These are phyloP conservation scores for Cantharellus cinnabarinus DNA, from an alignment of 768 basidiomycete species.

Conservation along the genomic window DNA sequence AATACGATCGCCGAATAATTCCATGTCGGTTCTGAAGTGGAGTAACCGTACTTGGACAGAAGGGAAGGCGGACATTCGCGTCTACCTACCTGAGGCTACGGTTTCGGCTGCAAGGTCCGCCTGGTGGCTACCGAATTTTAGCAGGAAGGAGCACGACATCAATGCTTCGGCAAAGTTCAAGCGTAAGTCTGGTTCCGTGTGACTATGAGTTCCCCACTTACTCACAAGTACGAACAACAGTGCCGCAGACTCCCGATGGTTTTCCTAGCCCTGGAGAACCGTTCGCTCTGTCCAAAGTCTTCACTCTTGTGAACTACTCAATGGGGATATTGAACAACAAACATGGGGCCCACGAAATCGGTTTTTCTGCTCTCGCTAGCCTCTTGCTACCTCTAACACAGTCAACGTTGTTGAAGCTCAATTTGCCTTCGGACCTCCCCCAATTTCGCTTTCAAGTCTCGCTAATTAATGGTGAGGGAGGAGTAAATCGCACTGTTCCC, in stretches of 20 bases:
- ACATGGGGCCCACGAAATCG: neutral
- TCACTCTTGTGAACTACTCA: neutral
- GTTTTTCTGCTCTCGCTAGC: neutral
- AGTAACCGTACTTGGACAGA: too few species aligned
- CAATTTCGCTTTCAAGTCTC: neutral
- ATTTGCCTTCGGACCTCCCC: neutral
- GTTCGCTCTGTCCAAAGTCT: neutral
- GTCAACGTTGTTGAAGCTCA: neutral
- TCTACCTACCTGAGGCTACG: neutral
- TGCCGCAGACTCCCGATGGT: neutral
- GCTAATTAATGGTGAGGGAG: neutral
- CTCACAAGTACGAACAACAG: too few species aligned
- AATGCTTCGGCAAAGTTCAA: too few species aligned
- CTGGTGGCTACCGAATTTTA: neutral
- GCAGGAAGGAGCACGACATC: neutral
- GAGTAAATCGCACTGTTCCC: neutral
- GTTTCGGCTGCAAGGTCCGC: too few species aligned
- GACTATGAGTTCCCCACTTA: neutral
- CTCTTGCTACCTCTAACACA: conserved; percentile 1
- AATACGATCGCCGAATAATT: too few species aligned
- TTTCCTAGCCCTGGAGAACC: neutral
- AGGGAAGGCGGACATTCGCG: too few species aligned
- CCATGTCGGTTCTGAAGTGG: too few species aligned
- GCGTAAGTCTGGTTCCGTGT: neutral
- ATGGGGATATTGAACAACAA: neutral